Evolutionary conservation across 2,329 filamentous ascomycete species (phyloP).

Genomic region (Truncatella angustata): DNA sequence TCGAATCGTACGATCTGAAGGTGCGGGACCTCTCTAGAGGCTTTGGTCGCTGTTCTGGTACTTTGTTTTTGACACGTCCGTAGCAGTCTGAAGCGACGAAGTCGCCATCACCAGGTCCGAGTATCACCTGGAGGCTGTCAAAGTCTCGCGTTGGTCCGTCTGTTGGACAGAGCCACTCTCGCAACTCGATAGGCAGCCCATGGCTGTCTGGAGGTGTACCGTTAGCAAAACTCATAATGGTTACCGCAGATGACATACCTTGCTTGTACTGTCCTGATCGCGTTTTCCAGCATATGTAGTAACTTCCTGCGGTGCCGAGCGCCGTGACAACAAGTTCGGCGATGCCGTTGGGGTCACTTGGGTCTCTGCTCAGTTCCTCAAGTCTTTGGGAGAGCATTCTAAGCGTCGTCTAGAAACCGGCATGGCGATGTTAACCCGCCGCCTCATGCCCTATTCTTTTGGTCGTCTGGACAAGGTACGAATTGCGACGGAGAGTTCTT

Average conservation of each 20-base stretch:
- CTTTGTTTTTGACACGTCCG: slow-evolving; percentile 24
- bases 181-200: slow-evolving; percentile 22
- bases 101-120: slow-evolving; percentile 23
- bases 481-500: neutral
- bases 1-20: slow-evolving; percentile 10
- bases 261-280: slow-evolving; percentile 24
- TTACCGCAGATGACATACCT: slow-evolving; percentile 15
- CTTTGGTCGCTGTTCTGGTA: slow-evolving; percentile 14
- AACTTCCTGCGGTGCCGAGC: slow-evolving; percentile 25
- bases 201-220: slow-evolving; percentile 19
- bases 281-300: slow-evolving; percentile 32
- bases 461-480: neutral
- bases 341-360: slow-evolving; percentile 22
- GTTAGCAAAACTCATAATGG: neutral
- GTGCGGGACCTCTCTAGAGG: slow-evolving; percentile 19
- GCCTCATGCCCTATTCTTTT: neutral
- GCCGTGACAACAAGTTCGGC: slow-evolving; percentile 30
- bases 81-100: slow-evolving; percentile 27
- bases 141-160: slow-evolving; percentile 27
- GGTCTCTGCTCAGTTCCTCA: slow-evolving; percentile 20
- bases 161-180: slow-evolving; percentile 28
- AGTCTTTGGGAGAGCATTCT: slow-evolving; percentile 26
- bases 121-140: slow-evolving; percentile 27
- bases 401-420: neutral
- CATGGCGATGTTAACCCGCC: slow-evolving; percentile 5